Evolutionary conservation across 345 rosid species (phyloP), one percentile per base, ranked within the genome.

Genomic region (Ceriops tagal): DNA sequence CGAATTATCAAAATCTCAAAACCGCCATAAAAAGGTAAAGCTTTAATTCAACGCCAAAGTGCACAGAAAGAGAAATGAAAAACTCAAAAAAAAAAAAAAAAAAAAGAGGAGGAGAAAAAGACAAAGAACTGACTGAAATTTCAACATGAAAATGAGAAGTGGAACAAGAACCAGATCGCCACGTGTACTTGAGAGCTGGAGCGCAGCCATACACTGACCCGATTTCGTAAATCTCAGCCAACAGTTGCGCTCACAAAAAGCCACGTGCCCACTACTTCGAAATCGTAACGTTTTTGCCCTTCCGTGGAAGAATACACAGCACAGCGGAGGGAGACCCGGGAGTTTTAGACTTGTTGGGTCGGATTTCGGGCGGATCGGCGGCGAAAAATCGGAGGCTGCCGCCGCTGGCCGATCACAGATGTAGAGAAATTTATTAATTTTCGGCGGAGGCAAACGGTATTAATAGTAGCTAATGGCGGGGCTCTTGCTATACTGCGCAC

Each of bases 161-260:
- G 77, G 81, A 66, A 80, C 81, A 66, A 72, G 57, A 75, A 71
- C 78, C 79, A 84, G 97, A 89, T 88, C 88, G 84, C 72, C 82
- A 79, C 81, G 86, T 81, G 84, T 82, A 81, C 64, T 57, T 52
- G 57, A 53, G 32, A 84, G 85, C 77, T 83, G 75, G 85, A 79
- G 83, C 77, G 81, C 88, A 85, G 81, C 91, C 63, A 80, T 80
- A 81, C 46, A 65, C 64, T 43, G 74, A 82, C 60, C 70, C 69
- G 57, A 76, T 66, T 77, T 68, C 65, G 61, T 62, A 71, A 82
- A 82, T 71, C 83, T 75, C 66, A 64, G 71, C 72, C 76, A 31
- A 68, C 68, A 61, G 66, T 30, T 49, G 61, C 69, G 58, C 39
- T 59, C 79, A 52, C 70, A 61, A 61, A 74, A 58, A 72, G 39